Conservation (phyloP, 2,329 filamentous ascomycete species). For the Fusarium fujikuroi region DNA sequence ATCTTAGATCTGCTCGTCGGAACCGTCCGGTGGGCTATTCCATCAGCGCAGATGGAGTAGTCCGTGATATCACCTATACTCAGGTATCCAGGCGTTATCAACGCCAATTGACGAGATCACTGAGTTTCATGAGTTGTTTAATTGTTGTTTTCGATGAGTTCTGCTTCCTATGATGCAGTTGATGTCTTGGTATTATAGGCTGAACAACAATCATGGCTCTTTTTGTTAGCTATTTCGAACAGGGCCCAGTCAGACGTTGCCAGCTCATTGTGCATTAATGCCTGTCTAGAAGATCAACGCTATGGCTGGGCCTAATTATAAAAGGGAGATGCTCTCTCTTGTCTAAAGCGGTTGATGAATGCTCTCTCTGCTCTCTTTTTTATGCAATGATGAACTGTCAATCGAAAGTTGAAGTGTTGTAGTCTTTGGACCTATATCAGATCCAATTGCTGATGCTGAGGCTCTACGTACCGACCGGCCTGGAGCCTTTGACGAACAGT, state of each 20-base stretch:
- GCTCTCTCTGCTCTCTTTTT: background rate
- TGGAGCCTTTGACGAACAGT: slow-evolving; percentile 39
- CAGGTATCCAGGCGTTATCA: background rate
- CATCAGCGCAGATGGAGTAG: background rate
- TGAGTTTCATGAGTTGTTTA: background rate
- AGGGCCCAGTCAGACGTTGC: slow-evolving; percentile 42
- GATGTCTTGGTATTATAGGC: background rate
- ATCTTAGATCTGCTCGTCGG: background rate
- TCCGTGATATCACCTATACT: background rate
- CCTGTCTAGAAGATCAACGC: slow-evolving; percentile 29
- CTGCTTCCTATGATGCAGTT: slow-evolving; percentile 2
- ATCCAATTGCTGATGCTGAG: background rate
- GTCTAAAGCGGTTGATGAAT: background rate
- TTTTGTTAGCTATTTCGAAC: slow-evolving; percentile 32
- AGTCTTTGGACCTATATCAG: background rate
- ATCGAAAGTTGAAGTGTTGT: background rate
- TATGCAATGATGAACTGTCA: background rate
- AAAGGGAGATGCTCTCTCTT: slow-evolving; percentile 31
- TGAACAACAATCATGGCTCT: background rate
- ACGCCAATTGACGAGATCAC: background rate
- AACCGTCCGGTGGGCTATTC: background rate
- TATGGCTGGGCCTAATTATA: slow-evolving; percentile 35
- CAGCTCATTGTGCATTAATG: slow-evolving; percentile 45
- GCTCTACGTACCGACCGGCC: slow-evolving; percentile 6
- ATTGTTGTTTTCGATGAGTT: background rate